Base-by-base conservation (phyloP, 1,139 yeast species). In the Candida neerlandica region DNA sequence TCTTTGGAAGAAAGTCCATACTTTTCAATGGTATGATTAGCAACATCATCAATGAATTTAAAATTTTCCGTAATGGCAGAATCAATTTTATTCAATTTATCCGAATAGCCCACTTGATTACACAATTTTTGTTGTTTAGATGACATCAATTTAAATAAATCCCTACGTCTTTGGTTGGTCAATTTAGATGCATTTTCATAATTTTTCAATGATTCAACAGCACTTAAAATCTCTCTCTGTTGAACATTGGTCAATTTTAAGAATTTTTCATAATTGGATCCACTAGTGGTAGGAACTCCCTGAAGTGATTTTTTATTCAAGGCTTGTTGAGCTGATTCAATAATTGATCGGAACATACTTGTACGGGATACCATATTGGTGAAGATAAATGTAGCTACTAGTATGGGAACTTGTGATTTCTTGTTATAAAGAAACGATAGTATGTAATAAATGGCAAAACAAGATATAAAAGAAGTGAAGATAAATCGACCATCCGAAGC, bases 81-180 rank as follows among this genome's bases (percentile, higher is more conserved):
- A 45, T 84, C 86, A 3, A 84, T 69, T 14, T 59, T 57, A 18
- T 71, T 65, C 35, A 87, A 63, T 55, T 85, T 84, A 19, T 73
- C 67, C 23, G 75, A 59, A 64, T 87, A 88, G 0, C 87, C 86
- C 2, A 77, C 74, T 15, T 78, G 71, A 19, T 75, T 75, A 40
- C 84, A 80, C 34, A 81, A 57, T 30, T 72, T 67, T 56, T 82
- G 86, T 57, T 84, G 89, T 49, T 80, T 69, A 73, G 80, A 75
- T 4, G 80, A 65, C 79, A 84, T 72, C 58, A 73, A 59, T 49
- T 75, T 75, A 62, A 76, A 81, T 41, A 81, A 58, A 39, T 65
- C 66, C 21, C 78, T 67, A 45, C 82, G 71, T 45, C 80, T 65
- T 41, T 76, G 79, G 48, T 80, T 80, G 67, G 75, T 64, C 12